A percentile compares a stretch with the other conserved stretches of the same genome.
Conservation (phyloP, 2,329 filamentous ascomycete species). For the Microascus cirrosus region DNA sequence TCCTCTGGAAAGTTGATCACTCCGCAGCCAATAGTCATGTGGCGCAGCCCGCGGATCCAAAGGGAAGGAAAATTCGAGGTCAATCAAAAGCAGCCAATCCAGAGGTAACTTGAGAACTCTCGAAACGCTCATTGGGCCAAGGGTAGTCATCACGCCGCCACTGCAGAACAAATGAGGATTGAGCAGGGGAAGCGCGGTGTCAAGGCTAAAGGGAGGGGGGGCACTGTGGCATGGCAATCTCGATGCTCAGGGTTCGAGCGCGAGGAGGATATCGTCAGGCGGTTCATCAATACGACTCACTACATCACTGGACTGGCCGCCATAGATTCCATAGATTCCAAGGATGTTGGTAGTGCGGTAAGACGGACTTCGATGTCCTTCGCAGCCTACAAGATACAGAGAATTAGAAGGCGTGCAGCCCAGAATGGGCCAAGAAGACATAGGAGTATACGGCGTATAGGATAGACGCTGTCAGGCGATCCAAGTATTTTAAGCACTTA, state of each 20-base stretch:
- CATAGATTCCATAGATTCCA: conserved; percentile 17
- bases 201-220: conserved; percentile 16
- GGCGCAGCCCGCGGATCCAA: not conserved
- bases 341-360: conserved; percentile 42
- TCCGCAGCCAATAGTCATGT: not conserved
- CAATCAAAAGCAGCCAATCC: not conserved
- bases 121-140: not conserved
- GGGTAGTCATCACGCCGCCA: conserved; percentile 24
- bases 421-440: conserved; percentile 50
- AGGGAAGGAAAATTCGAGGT: not conserved
- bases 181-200: conserved; percentile 19
- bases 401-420: conserved; percentile 41
- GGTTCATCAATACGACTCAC: conserved; percentile 34
- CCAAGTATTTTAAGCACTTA: conserved; percentile 39
- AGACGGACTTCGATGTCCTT: conserved; percentile 39
- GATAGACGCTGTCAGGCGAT: conserved; percentile 28
- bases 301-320: conserved; percentile 30
- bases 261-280: conserved; percentile 25
- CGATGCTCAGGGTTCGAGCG: conserved; percentile 34
- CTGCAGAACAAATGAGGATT: conserved; percentile 19
- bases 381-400: conserved; percentile 29
- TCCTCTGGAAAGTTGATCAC: conserved; percentile 34
- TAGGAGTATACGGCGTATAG: conserved; percentile 46
- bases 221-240: conserved; percentile 30
- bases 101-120: not conserved